Conservation (phyloP, 306 rosid species). For the Prinsepia uniflora region DNA sequence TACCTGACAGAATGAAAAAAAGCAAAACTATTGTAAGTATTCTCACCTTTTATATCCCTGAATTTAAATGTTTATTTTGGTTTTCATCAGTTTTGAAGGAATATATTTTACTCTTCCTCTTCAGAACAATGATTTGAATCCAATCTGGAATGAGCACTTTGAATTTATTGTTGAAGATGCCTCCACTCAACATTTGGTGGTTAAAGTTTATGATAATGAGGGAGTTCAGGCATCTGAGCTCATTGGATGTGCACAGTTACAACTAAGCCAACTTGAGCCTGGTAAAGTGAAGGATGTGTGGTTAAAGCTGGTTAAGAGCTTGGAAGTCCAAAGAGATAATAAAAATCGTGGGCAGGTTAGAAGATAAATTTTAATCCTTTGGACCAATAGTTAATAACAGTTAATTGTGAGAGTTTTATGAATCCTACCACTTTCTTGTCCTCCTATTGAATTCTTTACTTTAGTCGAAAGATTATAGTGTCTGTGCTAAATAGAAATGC, state of each 20-base stretch:
- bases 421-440: background rate
- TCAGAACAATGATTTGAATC: conserved; percentile 92
- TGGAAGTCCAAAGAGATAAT: conserved; percentile 83
- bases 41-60: conserved; percentile 9
- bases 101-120: conserved; percentile 20
- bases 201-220: conserved; percentile 75
- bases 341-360: conserved; percentile 86
- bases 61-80: conserved; percentile 8
- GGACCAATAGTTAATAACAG: conserved; percentile 17
- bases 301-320: conserved; percentile 96
- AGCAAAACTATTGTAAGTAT: conserved; percentile 83
- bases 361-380: conserved; percentile 17
- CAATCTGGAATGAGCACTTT: conserved; percentile 95
- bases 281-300: conserved; percentile 93
- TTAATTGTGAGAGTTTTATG: conserved; percentile 12
- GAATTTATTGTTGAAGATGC: conserved; percentile 86
- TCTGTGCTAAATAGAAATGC: too few relatives aligned
- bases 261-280: conserved; percentile 72
- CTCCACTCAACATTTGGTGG: conserved; percentile 75
- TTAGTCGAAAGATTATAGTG: too few relatives aligned
- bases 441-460: too few relatives aligned
- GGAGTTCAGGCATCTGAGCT: conserved; percentile 76
- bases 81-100: conserved; percentile 22
- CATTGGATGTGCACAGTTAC: conserved; percentile 62
- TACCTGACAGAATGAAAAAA: conserved; percentile 71